A percentile compares a stretch with the other conserved stretches of the same genome.
Evolutionary conservation across 345 rosid genomes (phyloP).

Genomic region (Aurinia saxatilis): DNA sequence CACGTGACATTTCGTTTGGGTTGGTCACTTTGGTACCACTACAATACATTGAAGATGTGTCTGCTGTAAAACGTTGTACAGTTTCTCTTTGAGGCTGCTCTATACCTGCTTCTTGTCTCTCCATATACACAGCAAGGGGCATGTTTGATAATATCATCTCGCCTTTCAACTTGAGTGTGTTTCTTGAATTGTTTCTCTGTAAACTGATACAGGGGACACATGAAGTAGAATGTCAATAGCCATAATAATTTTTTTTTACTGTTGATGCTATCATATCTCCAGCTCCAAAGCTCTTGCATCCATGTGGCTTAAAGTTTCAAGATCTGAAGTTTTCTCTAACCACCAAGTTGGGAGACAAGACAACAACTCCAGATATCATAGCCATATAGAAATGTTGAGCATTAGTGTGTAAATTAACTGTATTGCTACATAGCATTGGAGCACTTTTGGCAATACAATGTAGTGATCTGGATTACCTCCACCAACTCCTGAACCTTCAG

Average conservation of each 20-base stretch:
- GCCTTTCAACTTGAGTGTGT: background rate
- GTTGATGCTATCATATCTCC: constrained; percentile 57
- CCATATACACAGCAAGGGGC: background rate
- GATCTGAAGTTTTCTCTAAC: constrained; percentile 49
- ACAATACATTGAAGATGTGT: too few species aligned
- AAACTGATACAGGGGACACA: too few species aligned
- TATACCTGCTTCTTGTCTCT: background rate
- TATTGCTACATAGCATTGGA: constrained; percentile 50
- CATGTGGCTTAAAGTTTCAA: constrained; percentile 40
- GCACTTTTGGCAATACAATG: constrained; percentile 71
- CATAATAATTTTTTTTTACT: constrained; percentile 52
- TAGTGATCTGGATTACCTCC: constrained; percentile 41
- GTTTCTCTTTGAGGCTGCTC: background rate
- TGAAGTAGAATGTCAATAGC: constrained; percentile 74
- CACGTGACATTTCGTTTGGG: too few species aligned
- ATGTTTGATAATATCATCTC: background rate
- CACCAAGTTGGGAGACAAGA: constrained; percentile 50
- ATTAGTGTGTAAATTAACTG: too few species aligned
- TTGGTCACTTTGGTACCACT: too few species aligned
- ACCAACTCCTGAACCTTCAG: constrained; percentile 30
- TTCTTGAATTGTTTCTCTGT: background rate
- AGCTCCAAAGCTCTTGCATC: constrained; percentile 26
- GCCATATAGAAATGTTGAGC: too few species aligned
- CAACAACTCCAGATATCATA: background rate
- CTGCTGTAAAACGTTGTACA: too few species aligned